These are phyloP conservation scores for Macrolepiota albuminosa DNA, from an alignment of 768 basidiomycete species.

Conservation along the genomic window DNA sequence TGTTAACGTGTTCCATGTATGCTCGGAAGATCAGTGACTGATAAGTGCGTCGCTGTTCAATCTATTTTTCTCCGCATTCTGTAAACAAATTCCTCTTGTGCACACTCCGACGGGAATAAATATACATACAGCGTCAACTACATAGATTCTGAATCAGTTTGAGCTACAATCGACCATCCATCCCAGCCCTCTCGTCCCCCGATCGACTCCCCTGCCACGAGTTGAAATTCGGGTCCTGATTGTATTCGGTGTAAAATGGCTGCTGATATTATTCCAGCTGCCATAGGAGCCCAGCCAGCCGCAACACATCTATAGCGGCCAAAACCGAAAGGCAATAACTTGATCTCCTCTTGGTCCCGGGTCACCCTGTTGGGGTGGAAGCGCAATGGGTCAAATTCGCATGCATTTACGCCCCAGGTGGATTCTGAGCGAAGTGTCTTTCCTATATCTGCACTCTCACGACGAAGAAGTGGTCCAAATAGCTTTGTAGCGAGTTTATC, in stretches of 20 bases:
- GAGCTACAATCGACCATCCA: constrained; percentile 31
- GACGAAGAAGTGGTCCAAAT: constrained; percentile 7
- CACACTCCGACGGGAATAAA: constrained; percentile 40
- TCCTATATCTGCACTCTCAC: constrained; percentile 32
- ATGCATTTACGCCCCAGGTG: constrained; percentile 34
- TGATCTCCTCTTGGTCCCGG: constrained; percentile 16
- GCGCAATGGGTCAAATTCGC: constrained; percentile 41
- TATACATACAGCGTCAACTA: neutral
- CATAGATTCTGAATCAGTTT: neutral
- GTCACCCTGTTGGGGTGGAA: constrained; percentile 17
- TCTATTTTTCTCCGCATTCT: constrained; percentile 52
- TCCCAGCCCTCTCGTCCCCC: constrained; percentile 40
- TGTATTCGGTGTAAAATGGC: constrained; percentile 31
- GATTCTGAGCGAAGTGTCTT: constrained; percentile 23
- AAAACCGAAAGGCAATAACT: constrained; percentile 42
- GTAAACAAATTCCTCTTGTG: constrained; percentile 49
- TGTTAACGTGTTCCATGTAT: constrained; percentile 19
- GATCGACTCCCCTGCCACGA: constrained; percentile 25
- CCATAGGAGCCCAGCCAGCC: constrained; percentile 44
- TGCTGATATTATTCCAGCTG: constrained; percentile 43
- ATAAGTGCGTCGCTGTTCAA: constrained; percentile 28
- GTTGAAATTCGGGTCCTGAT: constrained; percentile 21
- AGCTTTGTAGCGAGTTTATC: neutral
- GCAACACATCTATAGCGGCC: constrained; percentile 46
- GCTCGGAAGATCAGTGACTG: constrained; percentile 1